A percentile compares a stretch with the other conserved stretches of the same genome.
phyloP scores from a whole-genome alignment of 768 basidiomycete species.

The Phallus indusiatus region DNA sequence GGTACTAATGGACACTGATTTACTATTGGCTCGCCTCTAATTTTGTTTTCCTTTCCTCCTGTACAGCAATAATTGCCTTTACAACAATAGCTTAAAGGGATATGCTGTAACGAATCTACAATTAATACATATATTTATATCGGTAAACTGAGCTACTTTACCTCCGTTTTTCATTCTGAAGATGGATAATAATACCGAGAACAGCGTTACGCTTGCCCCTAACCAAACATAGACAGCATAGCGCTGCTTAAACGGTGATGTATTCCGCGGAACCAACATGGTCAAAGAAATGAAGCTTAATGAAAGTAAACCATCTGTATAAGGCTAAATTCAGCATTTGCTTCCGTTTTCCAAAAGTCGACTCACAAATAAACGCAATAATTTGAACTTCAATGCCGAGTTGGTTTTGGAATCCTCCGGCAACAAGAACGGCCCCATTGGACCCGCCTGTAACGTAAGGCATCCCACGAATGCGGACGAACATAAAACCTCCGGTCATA shows the following conservation, averaged over 20 bases:
- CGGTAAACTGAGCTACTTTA: slow-evolving; percentile 22
- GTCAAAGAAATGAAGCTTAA: slow-evolving; percentile 74
- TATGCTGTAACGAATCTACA: slow-evolving; percentile 40
- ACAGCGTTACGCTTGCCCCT: slow-evolving; percentile 69
- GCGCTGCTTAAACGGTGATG: slow-evolving; percentile 66
- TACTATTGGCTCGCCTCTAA: background rate
- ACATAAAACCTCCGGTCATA: slow-evolving; percentile 96
- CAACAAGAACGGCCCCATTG: slow-evolving; percentile 62
- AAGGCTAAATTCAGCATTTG: background rate
- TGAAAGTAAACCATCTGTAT: slow-evolving; percentile 74
- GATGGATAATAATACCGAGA: slow-evolving; percentile 76
- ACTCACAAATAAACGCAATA: slow-evolving; percentile 76
- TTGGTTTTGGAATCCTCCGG: slow-evolving; percentile 81
- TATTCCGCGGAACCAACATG: slow-evolving; percentile 56
- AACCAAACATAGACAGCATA: slow-evolving; percentile 88
- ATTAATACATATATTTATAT: background rate
- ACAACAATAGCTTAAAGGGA: slow-evolving; percentile 72
- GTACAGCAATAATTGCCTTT: slow-evolving; percentile 10
- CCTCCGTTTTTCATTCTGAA: slow-evolving; percentile 91
- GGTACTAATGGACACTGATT: background rate
- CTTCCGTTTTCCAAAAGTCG: background rate
- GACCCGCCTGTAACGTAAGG: slow-evolving; percentile 54
- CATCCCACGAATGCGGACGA: slow-evolving; percentile 77
- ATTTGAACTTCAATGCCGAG: slow-evolving; percentile 91
- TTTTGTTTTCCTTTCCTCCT: background rate